Evolutionary conservation across 106 monocot genomes (phyloP), one percentile per base, ranked within the genome.

Genomic region (Acanthochlamys bracteata): DNA sequence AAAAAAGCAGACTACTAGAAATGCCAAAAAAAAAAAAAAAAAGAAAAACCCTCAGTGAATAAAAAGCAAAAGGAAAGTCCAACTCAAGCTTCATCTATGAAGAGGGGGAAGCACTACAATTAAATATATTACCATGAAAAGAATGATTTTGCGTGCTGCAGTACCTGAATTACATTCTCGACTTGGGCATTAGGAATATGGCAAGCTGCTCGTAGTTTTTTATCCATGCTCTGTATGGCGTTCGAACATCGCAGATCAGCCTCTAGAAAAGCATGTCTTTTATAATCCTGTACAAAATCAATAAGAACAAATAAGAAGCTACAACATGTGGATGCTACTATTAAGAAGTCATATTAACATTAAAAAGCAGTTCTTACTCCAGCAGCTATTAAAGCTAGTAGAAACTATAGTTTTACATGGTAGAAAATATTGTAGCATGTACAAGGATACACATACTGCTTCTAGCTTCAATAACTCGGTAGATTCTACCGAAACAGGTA

Each of bases 241-340:
- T 74, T 82, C 59, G 90, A 78, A 67, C 90, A 90, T 53, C 58
- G 79, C 69, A 77, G 71, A 72, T 95, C 90, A 46, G 95, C 95
- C 42, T 90, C 90, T 20, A 95, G 43, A 63, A 87, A 95, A 40
- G 79, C 71, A 65, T 71, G 82, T 64, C 59, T 84, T 64, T 74
- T 90, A 63, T 82, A 88, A 20, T 87, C 95, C 95, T 95, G 73
- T 65, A 49, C 49, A 49, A 49, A 49, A 12, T 17, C 49, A 2
- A 49, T 10, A 14, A 9, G 13, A 45, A 45, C 43, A 45, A 13
- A 13, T 13, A n/a, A 13, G 51, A 78, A 26, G 14, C 60, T 53
- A 53, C 8, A 53, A 53, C n/a, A 17, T 10, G 52, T 33, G 6
- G 4, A 33, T 3, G 33, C 33, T 33, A 1, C 33, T 33, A 1